These are phyloP conservation scores for Cutaneotrichosporon sp. DNA, from an alignment of 1,284 basidiomycete genomes.

Conservation along the genomic window DNA sequence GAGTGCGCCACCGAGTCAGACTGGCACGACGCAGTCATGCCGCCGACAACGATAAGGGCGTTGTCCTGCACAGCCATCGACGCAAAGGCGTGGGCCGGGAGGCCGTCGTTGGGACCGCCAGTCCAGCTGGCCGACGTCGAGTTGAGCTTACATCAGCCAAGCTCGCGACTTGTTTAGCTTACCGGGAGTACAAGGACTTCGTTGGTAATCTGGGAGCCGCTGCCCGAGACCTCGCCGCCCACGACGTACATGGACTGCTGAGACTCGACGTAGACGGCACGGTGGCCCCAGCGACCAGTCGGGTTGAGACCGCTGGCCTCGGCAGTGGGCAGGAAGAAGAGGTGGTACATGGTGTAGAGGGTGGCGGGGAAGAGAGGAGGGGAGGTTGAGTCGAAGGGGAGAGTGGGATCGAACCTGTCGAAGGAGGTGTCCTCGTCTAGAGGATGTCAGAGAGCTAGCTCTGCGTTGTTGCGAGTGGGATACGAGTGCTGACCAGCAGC, in stretches of 20 bases:
- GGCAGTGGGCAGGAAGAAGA: constrained; percentile 20
- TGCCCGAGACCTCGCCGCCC: constrained; percentile 38
- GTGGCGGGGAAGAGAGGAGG: constrained; percentile 1
- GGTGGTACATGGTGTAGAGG: constrained; percentile 11
- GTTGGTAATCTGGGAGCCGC: constrained; percentile 44
- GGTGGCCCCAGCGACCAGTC: constrained; percentile 45
- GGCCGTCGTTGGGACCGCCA: constrained; percentile 28
- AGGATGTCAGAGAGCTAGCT: constrained; percentile 5
- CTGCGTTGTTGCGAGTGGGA: constrained; percentile 21
- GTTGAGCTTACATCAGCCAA: constrained; percentile 30
- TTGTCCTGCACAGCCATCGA: constrained; percentile 26
- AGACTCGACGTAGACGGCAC: constrained; percentile 41
- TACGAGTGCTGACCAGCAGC: constrained; percentile 37
- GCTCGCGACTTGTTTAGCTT: constrained; percentile 12
- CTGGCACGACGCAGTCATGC: constrained; percentile 41
- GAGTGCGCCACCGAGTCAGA: constrained; percentile 38
- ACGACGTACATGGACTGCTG: constrained; percentile 44
- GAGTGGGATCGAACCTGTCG: constrained; percentile 1
- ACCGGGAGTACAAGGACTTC: constrained; percentile 45
- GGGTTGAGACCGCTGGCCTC: constrained; percentile 21
- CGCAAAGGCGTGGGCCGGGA: constrained; percentile 46
- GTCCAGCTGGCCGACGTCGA: constrained; percentile 34
- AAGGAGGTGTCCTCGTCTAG: constrained; percentile 11
- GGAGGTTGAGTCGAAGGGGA: background rate
- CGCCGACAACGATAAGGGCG: constrained; percentile 38